Evolutionary conservation across 192 early-diverging fungal genomes (phyloP), one percentile per base, ranked within the genome.

Genomic region (Chytriomyces sp.): DNA sequence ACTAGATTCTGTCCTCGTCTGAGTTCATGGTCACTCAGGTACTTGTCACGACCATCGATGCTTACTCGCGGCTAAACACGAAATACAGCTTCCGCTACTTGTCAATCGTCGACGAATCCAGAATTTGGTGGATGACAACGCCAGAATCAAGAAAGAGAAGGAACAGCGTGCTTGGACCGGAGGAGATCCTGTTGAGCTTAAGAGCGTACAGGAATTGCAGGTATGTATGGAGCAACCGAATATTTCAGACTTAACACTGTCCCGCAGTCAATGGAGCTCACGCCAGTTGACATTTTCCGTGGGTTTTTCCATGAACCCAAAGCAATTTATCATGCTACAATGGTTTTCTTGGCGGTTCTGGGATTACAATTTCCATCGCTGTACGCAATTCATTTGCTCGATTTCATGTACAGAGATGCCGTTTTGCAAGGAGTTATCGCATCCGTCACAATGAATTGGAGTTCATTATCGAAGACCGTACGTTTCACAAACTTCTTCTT

Each of bases 371-470:
- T 41, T 32, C 74, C 78, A 30, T 62, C 72, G 10, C 37, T 79
- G 5, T 79, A 73, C 36, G 49, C 76, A 28, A 65, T 77, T 40
- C 78, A 79, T 52, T 54, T 79, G 58, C 56, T 79, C 10, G 78
- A 79, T 58, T 79, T 76, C 41, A 62, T 79, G 55, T 79, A 77
- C 60, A 57, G 78, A 5, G 78, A 79, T 57, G 71, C 68, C 17
- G 78, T 78, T 1, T 37, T 79, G 56, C 78, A 79, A 37, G 78
- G 75, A 32, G 78, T 79, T 36, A 78, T 79, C 52, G 8, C 58
- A 25, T 77, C 74, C 6, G 71, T 79, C 3, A 79, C 78, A 8
- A 7, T 79, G n/a, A 79, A 79, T 55, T 72, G 75, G 70, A 66
- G 52, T 25, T 79, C 78, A 17, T 53, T 79, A 5, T 73, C 70